Evolutionary conservation across 2,329 filamentous ascomycete genomes (phyloP), one percentile per base, ranked within the genome.

Genomic region (Didymella segeticola): DNA sequence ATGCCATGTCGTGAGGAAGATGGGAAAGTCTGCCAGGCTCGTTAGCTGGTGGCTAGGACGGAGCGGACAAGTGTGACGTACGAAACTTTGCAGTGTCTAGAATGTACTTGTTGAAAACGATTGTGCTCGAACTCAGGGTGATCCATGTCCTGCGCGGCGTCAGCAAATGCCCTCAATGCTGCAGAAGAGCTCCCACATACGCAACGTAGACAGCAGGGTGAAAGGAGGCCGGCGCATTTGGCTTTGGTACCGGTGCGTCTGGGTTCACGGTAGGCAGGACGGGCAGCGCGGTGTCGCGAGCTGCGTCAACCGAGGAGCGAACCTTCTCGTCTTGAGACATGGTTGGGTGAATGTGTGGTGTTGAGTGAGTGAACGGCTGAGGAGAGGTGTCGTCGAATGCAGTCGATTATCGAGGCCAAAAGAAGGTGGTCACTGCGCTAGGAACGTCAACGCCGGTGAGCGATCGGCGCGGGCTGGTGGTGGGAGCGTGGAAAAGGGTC

Each of bases 51-150:
- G 20, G 29, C 39, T 26, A 47, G 33, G 43, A 48, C 26, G 33
- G 33, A 27, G 22, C 26, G 19, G 26, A 39, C 25, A 31, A 47
- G 10, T 42, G 42, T n/a, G 15, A 75, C 87, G 82, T 83, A 91
- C 89, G 85, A 82, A 97, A 97, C 60, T 90, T 84, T 60, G 89
- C 83, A 31, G 89, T 93, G 70, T 93, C 88, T 59, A 98, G 84
- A 70, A 99, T 91, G 86, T 91, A 96, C 86, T 99, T 99, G 87
- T 99, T 98, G 88, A 97, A 98, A 58, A 99, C 83, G 75, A 99
- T 99, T 73, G 98, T 92, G 68, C 89, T 91, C 36, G 92, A 96
- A 71, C 91, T 96, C 75, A 97, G 83, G 55, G 87, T 81, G 73
- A 99, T 98, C 95, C 95, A 99, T 66, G 87, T 82, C 68, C 93